Evolutionary conservation across 331 rosid species (phyloP).

Genomic region (Acacia pycnantha): DNA sequence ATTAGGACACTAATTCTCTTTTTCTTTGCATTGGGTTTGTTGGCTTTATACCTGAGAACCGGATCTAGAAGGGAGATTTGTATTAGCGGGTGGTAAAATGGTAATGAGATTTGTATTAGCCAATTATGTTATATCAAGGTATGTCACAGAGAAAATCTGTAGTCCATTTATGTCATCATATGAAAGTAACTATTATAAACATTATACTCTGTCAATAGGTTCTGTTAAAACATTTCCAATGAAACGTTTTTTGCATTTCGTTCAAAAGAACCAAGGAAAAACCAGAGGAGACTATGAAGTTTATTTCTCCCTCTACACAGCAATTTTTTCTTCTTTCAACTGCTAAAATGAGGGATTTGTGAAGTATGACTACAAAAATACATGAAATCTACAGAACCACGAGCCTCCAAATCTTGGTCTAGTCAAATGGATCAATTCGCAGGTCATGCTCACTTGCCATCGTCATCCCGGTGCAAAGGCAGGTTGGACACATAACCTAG

Average conservation of each 20-base stretch:
- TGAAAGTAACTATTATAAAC: background rate
- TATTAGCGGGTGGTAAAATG: background rate
- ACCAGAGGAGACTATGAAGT: background rate
- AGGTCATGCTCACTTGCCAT: slow-evolving; percentile 98
- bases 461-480: slow-evolving; percentile 94
- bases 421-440: slow-evolving; percentile 91
- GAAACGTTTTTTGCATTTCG: background rate
- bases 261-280: background rate
- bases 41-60: background rate
- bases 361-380: background rate
- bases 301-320: background rate
- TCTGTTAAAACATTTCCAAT: background rate
- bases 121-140: background rate
- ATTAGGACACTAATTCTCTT: background rate
- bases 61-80: background rate
- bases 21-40: background rate
- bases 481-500: slow-evolving; percentile 97
- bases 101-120: background rate
- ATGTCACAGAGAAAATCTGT: background rate
- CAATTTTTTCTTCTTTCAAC: background rate
- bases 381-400: background rate
- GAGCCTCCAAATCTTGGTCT: slow-evolving; percentile 10
- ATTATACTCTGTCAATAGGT: background rate
- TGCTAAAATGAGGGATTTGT: background rate
- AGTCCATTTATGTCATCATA: background rate